Base-by-base conservation (phyloP, 129 eudicot species). In the Chrysanthemum makinoi region DNA sequence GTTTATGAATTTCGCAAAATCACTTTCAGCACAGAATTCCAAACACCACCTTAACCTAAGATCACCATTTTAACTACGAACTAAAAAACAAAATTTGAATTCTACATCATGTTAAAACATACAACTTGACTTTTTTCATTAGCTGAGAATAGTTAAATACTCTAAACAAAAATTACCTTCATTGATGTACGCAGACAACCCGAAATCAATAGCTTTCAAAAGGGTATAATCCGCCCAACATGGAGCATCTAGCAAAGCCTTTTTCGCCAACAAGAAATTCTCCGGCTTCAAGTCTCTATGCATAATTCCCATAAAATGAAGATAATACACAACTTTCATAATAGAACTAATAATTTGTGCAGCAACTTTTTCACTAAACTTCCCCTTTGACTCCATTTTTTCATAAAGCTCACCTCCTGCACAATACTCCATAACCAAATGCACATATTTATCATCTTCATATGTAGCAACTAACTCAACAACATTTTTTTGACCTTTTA, bases 211-310 rank as follows among this genome's bases (percentile, higher is more conserved):
- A 10, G 96, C 91, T 65, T 92, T 92, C 63, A 92, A 58, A n/a
- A 66, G 68, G 62, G 87, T 82, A 55, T 72, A 66, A 74, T 87
- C 89, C 44, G 50, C 81, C 10, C 46, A 44, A 55, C 81, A 70
- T 4, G 81, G 81, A 53, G 33, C 28, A 62, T 63, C 77, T 30
- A 73, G 14, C 14, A 8, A 43, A 66, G 80, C 80, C 68, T 74
- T 83, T 56, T 87, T 89, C 3, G 89, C 72, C 72, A 92, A 68
- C 82, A 92, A 61, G 65, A 92, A 92, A 49, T 92, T 92, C 83
- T 89, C 98, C 5, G 96, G 98, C 85, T 92, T 92, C 55, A 91
- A 79, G 35, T 91, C 97, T 54, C 97, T 73, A 70, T 91, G 97
- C 97, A 91, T 84, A 51, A 92, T 84, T 4, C 98, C 96, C 98